Evolutionary conservation across 2,329 filamentous ascomycete genomes (phyloP).

Genomic region (Fusarium nygamai): DNA sequence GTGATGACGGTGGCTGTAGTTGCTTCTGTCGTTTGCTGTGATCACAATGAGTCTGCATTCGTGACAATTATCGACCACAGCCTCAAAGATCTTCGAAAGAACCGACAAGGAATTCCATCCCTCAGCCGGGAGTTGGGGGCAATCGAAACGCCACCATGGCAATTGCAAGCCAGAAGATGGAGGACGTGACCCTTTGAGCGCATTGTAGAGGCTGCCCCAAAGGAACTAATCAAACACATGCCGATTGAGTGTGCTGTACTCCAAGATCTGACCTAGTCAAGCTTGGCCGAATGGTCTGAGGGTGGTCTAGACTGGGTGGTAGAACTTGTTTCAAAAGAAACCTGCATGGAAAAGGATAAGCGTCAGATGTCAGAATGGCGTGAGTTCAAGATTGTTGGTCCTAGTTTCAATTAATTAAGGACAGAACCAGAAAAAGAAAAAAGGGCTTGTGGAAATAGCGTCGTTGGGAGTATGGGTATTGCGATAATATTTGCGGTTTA

Average conservation of each 20-base stretch:
- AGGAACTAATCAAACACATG: background rate
- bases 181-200: background rate
- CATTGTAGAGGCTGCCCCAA: background rate
- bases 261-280: background rate
- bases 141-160: background rate
- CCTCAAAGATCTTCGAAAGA: background rate
- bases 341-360: background rate
- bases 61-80: background rate
- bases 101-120: background rate
- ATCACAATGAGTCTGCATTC: background rate
- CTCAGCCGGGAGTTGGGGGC: background rate
- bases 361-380: constrained; percentile 1
- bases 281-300: background rate
- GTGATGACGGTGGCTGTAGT: background rate
- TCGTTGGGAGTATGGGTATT: background rate
- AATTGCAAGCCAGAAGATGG: background rate
- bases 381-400: background rate
- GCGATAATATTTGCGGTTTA: background rate
- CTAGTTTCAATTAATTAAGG: background rate
- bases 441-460: background rate
- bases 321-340: constrained; percentile 5
- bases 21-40: background rate
- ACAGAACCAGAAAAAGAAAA: background rate
- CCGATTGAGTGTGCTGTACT: background rate
- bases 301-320: background rate